Percentiles rank a stretch among this genome's conserved stretches.
phyloP scores from a whole-genome alignment of 331 rosid species.

The Malus hybrid region DNA sequence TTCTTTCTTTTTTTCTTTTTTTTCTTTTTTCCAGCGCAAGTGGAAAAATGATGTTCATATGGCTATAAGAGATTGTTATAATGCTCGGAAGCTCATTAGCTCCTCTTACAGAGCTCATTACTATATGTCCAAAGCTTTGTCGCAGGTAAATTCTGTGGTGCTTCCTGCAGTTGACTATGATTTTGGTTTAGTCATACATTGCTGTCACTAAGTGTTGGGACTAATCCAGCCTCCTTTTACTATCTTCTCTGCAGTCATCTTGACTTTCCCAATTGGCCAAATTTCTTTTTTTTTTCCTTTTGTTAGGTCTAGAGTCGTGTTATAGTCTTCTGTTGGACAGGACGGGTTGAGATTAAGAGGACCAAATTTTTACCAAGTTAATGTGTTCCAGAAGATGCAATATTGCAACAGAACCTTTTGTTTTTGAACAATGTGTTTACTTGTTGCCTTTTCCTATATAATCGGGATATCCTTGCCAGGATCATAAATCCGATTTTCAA shows the following conservation, averaged over 20 bases:
- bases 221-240: background rate
- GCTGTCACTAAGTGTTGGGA: background rate
- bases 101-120: constrained; percentile 57
- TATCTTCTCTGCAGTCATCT: background rate
- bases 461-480: background rate
- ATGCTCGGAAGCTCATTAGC: constrained; percentile 57
- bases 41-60: constrained; percentile 96
- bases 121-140: constrained; percentile 80
- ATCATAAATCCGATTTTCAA: background rate
- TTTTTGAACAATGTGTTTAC: background rate
- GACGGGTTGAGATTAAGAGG: background rate
- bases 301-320: background rate
- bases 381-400: background rate
- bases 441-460: background rate
- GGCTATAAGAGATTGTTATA: constrained; percentile 82
- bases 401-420: background rate
- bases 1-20: background rate
- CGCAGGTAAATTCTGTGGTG: constrained; percentile 53
- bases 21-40: constrained; percentile 51
- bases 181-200: background rate
- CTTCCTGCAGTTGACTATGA: constrained; percentile 2
- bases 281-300: background rate
- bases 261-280: background rate
- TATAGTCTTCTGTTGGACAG: background rate
- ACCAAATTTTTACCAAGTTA: background rate